Percentiles rank a stretch among this genome's conserved stretches.
Conservation (phyloP, 2,329 filamentous ascomycete species). For the Laburnicola sp. region DNA sequence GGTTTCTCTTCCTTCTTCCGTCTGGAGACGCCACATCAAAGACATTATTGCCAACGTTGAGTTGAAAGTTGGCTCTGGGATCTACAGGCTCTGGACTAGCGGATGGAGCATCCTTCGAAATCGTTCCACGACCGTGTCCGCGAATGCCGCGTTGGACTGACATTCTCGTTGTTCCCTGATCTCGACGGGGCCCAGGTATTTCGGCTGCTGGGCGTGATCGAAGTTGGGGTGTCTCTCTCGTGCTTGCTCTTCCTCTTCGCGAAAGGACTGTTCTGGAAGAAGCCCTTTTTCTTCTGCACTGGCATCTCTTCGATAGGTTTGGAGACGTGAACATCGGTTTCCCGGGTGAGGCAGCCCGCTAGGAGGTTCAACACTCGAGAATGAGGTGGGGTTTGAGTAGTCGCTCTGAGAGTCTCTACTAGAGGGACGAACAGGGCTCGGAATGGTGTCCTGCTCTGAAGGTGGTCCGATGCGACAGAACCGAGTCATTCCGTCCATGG, state of each 20-base stretch:
- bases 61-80: constrained; percentile 85
- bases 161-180: constrained; percentile 46
- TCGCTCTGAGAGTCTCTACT: constrained; percentile 91
- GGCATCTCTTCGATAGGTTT: constrained; percentile 46
- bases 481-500: constrained; percentile 96
- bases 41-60: constrained; percentile 95
- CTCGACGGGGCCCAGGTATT: constrained; percentile 57
- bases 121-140: constrained; percentile 31
- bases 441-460: constrained; percentile 70
- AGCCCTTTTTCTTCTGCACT: constrained; percentile 74
- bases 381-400: constrained; percentile 83
- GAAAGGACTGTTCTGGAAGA: constrained; percentile 94
- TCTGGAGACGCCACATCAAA: constrained; percentile 88
- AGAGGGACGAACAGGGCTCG: constrained; percentile 71
- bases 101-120: constrained; percentile 40
- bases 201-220: constrained; percentile 47
- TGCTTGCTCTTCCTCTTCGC: constrained; percentile 81
- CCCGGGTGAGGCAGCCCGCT: constrained; percentile 72
- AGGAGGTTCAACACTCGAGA: constrained; percentile 80
- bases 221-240: constrained; percentile 65
- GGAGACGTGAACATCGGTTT: constrained; percentile 57
- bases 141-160: constrained; percentile 49
- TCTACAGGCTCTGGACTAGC: constrained; percentile 77
- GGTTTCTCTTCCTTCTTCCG: constrained; percentile 53
- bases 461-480: constrained; percentile 78